Percentiles rank a stretch among this genome's conserved stretches.
Conservation (phyloP, 768 basidiomycete genomes). For the Mycena rosella region DNA sequence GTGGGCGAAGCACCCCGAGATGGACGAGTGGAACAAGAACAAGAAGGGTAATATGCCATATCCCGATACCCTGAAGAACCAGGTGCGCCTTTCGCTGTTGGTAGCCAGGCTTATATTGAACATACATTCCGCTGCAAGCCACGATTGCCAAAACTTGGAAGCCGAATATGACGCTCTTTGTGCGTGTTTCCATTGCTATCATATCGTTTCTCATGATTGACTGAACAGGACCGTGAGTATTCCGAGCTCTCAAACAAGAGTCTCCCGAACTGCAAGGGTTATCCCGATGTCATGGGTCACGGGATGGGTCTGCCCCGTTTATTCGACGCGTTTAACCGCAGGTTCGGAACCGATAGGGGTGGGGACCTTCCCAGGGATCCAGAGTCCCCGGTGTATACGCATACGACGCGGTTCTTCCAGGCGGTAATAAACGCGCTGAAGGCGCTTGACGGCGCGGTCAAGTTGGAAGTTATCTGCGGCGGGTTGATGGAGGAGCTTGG, state of each 20-base stretch:
- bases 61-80: conserved; percentile 1
- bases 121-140: conserved; percentile 25
- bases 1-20: conserved; percentile 40
- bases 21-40: conserved; percentile 34
- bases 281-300: conserved; percentile 33
- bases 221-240: conserved; percentile 23
- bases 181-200: conserved; percentile 16
- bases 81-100: conserved; percentile 3
- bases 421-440: conserved; percentile 42
- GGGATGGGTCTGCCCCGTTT: conserved; percentile 35
- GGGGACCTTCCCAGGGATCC: conserved; percentile 25
- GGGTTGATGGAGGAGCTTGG: conserved; percentile 47
- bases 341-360: conserved; percentile 28
- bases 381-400: conserved; percentile 41
- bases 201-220: neutral
- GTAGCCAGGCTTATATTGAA: neutral
- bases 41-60: conserved; percentile 13
- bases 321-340: conserved; percentile 41
- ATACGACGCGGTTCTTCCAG: conserved; percentile 45
- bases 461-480: conserved; percentile 47
- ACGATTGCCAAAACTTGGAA: conserved; percentile 40
- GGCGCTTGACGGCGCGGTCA: conserved; percentile 39
- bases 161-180: conserved; percentile 43
- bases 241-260: conserved; percentile 18
- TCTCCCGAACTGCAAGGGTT: conserved; percentile 26